Base-by-base conservation (phyloP, 768 basidiomycete species). In the Leucogyrophana mollusca region DNA sequence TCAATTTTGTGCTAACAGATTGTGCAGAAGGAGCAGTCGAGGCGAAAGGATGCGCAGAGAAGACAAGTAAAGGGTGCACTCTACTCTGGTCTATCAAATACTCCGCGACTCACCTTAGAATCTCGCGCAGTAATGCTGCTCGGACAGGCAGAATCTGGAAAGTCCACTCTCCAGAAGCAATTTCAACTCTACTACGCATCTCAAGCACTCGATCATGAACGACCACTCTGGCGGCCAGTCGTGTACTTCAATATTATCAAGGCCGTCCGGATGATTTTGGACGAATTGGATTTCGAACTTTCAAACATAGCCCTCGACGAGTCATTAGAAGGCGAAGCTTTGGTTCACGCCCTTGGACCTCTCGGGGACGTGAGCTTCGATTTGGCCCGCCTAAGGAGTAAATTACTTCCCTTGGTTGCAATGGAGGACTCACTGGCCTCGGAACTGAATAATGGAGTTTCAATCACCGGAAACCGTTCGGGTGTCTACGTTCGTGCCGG, bases 221-320 rank as follows among this genome's bases (percentile, higher is more conserved):
- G 85, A 18, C 77, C 82, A 0, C 80, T 79, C 3, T 92, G 90
- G 90, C 77, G 80, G 16, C 81, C 86, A 3, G 82, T 90, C 23
- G 83, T 92, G 23, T 89, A 87, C 66, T 84, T 87, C 71, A 92
- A 92, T 68, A 73, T 91, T 53, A 79, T 92, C 73, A 85, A 82
- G 59, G 88, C 87, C 40, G 69, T 90, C 16, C 82, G 84, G 22
- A 83, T 80, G 68, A 82, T 87, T 38, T 74, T 91, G 42, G 78
- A 82, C 47, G 85, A 87, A 54, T 69, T 90, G 7, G 85, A 88
- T 53, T 71, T 69, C 52, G 79, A 83, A 54, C 73, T 79, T 53
- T 57, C 70, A 33, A 58, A 61, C 60, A 55, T 64, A 2, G 53
- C 45, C 4, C 45, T 51, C 1, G 64, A 65, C 14, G 34, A 56